Evolutionary conservation across 2,329 filamentous ascomycete species (phyloP), one percentile per base, ranked within the genome.

Genomic region (Fusarium guadeloupense): DNA sequence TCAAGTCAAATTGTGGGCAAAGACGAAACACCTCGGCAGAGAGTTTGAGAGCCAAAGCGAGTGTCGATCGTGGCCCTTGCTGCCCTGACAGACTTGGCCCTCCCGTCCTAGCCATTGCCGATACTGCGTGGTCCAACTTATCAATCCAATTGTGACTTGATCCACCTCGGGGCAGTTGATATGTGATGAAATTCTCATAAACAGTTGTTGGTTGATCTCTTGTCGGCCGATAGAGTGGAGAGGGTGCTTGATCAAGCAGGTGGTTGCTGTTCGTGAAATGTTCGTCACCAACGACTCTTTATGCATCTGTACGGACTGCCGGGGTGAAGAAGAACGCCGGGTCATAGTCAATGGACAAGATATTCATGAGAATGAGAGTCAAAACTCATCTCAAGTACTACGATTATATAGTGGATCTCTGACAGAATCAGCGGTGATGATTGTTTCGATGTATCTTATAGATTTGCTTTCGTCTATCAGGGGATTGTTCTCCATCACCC

Each of bases 271-370:
- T 45, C 28, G 30, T 47, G 21, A 50, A 45, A 34, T 42, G 23
- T 45, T 40, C 47, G 39, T 69, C 66, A 69, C 66, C 66, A 69
- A 69, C 64, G 54, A 37, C 17, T 55, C 41, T n/a, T n/a, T 34
- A 54, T 59, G 57, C 52, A 50, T 52, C 60, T 50, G n/a, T n/a
- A n/a, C n/a, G n/a, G n/a, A n/a, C 6, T 14, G 8, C 35, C 25
- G 38, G 23, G 52, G 51, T 33, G 19, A 13, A 31, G 4, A 31
- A 43, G 14, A 14, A n/a, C 3, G 6, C 13, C 28, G 28, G 28
- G 25, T 26, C 25, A 26, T 26, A 10, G 9, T 26, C 25, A 10
- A 26, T 26, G 9, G 9, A 9, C 25, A 26, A n/a, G n/a, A n/a
- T n/a, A n/a, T n/a, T n/a, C n/a, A n/a, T n/a, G n/a, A n/a, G n/a